Evolutionary conservation across 768 basidiomycete genomes (phyloP), one percentile per base, ranked within the genome.

Genomic region (Rhizopogon salebrosus): DNA sequence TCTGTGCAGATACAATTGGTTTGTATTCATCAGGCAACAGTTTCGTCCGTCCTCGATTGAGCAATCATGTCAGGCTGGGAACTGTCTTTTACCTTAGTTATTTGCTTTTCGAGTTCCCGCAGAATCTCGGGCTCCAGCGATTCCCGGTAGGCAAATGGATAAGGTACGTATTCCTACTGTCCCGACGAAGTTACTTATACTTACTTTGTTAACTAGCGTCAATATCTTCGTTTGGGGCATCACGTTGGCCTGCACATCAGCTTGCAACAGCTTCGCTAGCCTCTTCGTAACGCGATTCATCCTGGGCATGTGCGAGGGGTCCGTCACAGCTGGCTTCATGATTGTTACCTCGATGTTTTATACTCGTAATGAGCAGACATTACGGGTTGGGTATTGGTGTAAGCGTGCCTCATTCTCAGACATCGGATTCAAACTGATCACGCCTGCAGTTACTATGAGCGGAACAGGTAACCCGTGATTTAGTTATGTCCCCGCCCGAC

Each of bases 141-240:
- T 87, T 87, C 60, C 86, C 86, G 0, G 86, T 89, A 6, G 87
- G 83, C 9, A 86, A 79, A 76, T 89, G 87, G 87, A 85, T 89
- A 82, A 87, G 85, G 87, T 79, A 53, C 27, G 71, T 42, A 27
- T 36, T 23, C 22, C 38, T 16, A 2, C 4, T 10, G 16, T 41
- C 42, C 46, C 13, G 40, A 35, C 20, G 10, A 36, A 18, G 24
- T 42, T 58, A 2, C 41, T 5, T 34, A 16, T 11, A 43, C 22
- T 9, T 29, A 14, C 14, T 7, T 20, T 41, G 4, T 24, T 1
- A 11, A 26, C 14, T 31, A 88, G 84, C 55, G 43, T 82, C 23
- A 88, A 89, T 61, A 85, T 89, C 55, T 72, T 80, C 41, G 61
- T 83, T 5, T 90, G 88, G 88, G 79, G 73, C 1, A 60, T 87